Conservation (phyloP, 352 stramenopile species). For the Globisporangium parvum region DNA sequence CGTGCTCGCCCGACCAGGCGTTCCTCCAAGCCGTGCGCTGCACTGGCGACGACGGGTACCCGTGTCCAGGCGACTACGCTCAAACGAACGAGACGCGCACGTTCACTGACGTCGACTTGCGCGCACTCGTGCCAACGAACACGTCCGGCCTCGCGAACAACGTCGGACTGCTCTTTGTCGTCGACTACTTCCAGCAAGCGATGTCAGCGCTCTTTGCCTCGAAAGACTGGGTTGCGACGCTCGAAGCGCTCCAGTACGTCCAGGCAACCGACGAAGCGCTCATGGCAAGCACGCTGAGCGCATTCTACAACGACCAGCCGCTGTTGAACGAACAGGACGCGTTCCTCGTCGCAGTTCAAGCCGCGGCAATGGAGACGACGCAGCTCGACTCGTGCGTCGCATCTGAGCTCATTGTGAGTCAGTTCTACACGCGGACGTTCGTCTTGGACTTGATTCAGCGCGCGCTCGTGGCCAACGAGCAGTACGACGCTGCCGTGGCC, state of each 20-base stretch:
- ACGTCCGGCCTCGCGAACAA: constrained; percentile 33
- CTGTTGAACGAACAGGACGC: constrained; percentile 26
- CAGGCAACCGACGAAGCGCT: constrained; percentile 17
- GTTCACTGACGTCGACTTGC: constrained; percentile 25
- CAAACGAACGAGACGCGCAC: constrained; percentile 11
- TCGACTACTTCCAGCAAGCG: constrained; percentile 38
- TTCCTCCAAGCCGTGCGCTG: constrained; percentile 23
- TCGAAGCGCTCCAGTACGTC: constrained; percentile 29
- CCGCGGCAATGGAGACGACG: constrained; percentile 19
- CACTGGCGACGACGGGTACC: constrained; percentile 21
- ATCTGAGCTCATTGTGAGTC: constrained; percentile 24
- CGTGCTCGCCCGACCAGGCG: constrained; percentile 20
- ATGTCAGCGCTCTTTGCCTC: constrained; percentile 27
- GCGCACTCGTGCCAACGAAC: constrained; percentile 1
- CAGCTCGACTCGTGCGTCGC: constrained; percentile 35
- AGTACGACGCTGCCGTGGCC: constrained; percentile 6
- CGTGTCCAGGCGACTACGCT: constrained; percentile 18
- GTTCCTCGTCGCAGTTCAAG: constrained; percentile 30
- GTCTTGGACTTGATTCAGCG: constrained; percentile 28
- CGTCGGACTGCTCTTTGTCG: constrained; percentile 29
- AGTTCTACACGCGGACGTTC: constrained; percentile 36
- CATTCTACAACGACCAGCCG: constrained; percentile 18
- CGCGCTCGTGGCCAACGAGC: constrained; percentile 7
- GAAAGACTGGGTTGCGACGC: constrained; percentile 22
- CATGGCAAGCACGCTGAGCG: constrained; percentile 14